A percentile compares a stretch with the other conserved stretches of the same genome.
Evolutionary conservation across 257 asterid genomes (phyloP).

Genomic region (Salvia miltiorrhiza): DNA sequence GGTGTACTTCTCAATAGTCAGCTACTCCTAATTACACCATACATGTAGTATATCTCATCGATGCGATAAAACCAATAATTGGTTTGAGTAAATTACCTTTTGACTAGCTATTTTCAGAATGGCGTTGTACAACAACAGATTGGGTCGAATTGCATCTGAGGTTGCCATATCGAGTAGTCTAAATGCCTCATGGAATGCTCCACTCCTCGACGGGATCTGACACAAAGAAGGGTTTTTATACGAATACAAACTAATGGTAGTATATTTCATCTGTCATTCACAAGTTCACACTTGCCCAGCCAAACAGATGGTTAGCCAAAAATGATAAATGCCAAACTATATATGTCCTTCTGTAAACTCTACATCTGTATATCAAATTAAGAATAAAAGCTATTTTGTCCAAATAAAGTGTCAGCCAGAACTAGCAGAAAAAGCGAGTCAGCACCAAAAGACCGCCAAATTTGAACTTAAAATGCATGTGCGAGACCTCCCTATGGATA

Average conservation of each 20-base stretch:
- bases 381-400: background rate
- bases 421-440: background rate
- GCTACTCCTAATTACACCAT: background rate
- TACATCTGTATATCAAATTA: background rate
- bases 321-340: background rate
- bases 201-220: constrained; percentile 50
- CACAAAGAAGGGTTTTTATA: constrained; percentile 12
- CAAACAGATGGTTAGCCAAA: background rate
- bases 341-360: background rate
- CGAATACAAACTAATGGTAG: background rate
- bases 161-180: constrained; percentile 42
- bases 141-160: constrained; percentile 58
- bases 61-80: background rate
- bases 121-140: constrained; percentile 56
- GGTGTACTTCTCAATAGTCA: background rate
- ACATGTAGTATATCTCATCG: background rate
- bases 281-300: constrained; percentile 1
- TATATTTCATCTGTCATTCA: constrained; percentile 4
- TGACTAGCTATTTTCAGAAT: constrained; percentile 58
- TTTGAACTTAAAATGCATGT: background rate
- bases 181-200: constrained; percentile 54
- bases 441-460: background rate
- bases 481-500: background rate
- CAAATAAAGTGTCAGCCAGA: background rate
- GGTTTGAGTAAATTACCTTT: constrained; percentile 42